These are phyloP conservation scores for Pezizomycotina sp. DNA, from an alignment of 2,329 filamentous ascomycete species.

Conservation along the genomic window DNA sequence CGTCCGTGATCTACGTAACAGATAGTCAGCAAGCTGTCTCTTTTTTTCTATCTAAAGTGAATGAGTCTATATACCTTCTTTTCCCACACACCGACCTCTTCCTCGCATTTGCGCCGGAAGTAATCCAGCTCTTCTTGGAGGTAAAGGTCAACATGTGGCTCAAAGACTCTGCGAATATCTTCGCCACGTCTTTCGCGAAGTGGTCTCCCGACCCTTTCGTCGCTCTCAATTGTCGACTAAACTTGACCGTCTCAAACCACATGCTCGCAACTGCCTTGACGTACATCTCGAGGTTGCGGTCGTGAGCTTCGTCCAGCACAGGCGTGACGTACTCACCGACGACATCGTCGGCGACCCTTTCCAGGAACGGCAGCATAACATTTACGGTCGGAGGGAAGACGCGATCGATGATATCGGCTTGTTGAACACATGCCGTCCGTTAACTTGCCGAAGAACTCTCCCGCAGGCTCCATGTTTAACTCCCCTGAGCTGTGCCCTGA, in stretches of 20 bases:
- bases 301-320: constrained; percentile 74
- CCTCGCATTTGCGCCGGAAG: constrained; percentile 61
- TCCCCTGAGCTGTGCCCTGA: constrained; percentile 37
- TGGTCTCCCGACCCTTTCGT: constrained; percentile 41
- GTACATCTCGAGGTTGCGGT: constrained; percentile 57
- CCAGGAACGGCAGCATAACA: constrained; percentile 62
- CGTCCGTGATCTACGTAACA: constrained; percentile 39
- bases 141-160: constrained; percentile 86
- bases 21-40: background rate
- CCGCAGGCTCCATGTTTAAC: constrained; percentile 63
- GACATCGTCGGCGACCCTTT: constrained; percentile 65
- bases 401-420: constrained; percentile 59
- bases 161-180: constrained; percentile 61
- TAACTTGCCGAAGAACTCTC: constrained; percentile 61
- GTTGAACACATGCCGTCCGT: constrained; percentile 64
- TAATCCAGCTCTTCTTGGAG: constrained; percentile 77
- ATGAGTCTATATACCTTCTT: constrained; percentile 50
- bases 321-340: constrained; percentile 73
- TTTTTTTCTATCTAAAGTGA: background rate
- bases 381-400: constrained; percentile 58
- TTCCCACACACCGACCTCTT: constrained; percentile 72
- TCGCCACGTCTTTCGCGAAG: constrained; percentile 47
- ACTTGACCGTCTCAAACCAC: constrained; percentile 69
- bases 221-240: constrained; percentile 53
- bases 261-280: constrained; percentile 72